Evolutionary conservation across 2,329 filamentous ascomycete species (phyloP).

Genomic region (Pseudonectria buxi): DNA sequence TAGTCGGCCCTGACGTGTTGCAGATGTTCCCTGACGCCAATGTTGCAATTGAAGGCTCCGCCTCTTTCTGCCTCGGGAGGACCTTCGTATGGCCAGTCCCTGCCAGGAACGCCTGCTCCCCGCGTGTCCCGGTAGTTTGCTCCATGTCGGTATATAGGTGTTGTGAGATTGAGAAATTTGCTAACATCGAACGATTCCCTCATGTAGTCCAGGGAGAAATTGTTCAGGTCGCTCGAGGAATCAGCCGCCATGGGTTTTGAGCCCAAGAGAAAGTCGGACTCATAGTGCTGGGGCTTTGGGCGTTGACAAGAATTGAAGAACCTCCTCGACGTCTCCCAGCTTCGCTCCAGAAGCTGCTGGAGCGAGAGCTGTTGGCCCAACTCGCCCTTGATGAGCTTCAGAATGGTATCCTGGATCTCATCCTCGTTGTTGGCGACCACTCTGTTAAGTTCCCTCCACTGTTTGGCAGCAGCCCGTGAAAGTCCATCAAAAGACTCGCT

Average conservation of each 20-base stretch:
- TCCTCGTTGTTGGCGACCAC: constrained; percentile 5
- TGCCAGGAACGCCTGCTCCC: not conserved
- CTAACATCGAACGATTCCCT: too few relatives aligned
- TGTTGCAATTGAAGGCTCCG: constrained; percentile 4
- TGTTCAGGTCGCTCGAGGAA: constrained; percentile 12
- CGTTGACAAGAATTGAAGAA: constrained; percentile 6
- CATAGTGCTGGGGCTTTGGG: constrained; percentile 1
- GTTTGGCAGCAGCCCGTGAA: not conserved
- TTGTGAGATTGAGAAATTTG: too few relatives aligned
- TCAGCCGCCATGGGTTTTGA: constrained; percentile 5
- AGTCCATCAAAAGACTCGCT: constrained; percentile 1
- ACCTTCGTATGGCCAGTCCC: not conserved
- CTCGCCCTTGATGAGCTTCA: constrained; percentile 3
- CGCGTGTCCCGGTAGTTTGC: constrained; percentile 10
- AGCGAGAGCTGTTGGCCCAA: constrained; percentile 1
- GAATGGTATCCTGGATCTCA: constrained; percentile 7
- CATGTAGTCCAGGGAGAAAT: constrained; percentile 12
- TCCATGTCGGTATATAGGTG: constrained; percentile 13
- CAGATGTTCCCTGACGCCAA: constrained; percentile 4
- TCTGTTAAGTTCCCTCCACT: not conserved
- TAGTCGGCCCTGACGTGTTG: constrained; percentile 11
- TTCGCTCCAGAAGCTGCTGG: constrained; percentile 2
- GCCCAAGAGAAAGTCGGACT: constrained; percentile 10
- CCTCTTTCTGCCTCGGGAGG: not conserved
- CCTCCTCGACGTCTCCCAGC: constrained; percentile 8